Evolutionary conservation across 2,329 filamentous ascomycete genomes (phyloP), one percentile per base, ranked within the genome.

Genomic region (Exophiala dermatitidis): DNA sequence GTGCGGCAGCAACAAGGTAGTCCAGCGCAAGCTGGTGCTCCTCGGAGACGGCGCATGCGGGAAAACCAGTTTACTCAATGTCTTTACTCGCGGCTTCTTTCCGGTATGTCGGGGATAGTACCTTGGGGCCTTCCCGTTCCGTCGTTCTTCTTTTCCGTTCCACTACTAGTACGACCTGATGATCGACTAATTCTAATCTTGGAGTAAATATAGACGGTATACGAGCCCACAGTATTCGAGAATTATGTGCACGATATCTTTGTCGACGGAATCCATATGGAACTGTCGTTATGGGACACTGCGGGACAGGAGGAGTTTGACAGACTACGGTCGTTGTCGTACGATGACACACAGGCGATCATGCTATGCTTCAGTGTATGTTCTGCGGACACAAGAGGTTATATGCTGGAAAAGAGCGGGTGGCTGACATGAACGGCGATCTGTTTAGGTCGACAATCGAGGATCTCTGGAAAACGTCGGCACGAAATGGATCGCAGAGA

Each of bases 231-330:
- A 53, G 65, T 72, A 43, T 48, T 65, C 81, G 91, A 98, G 71
- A 98, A 98, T 74, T 98, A 97, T 72, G 91, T 98, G 60, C 91
- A 98, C 70, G 90, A 98, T 70, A 96, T 98, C 71, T 98, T 95
- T 71, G 93, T 98, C 69, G 93, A 98, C 69, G 90, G 86, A 68
- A 88, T 90, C 48, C 91, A 97, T 73, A 95, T 98, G 70, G 93
- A 98, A 72, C 79, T 98, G 52, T 96, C 91, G 54, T 80, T 98
- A 55, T 98, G 93, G 93, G 93, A 98, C 71, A 98, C 93, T 0
- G 93, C 93, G 37, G 93, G 93, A 29, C 93, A 98, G 74, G 93
- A 98, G 77, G 93, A 98, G 80, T 98, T 97, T 74, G 93, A 98
- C 73, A 84, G 93, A 49, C 75, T 98, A 71, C 87, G 93, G 66